Base-by-base conservation (phyloP, 306 rosid genomes). In the Quercus suber region DNA sequence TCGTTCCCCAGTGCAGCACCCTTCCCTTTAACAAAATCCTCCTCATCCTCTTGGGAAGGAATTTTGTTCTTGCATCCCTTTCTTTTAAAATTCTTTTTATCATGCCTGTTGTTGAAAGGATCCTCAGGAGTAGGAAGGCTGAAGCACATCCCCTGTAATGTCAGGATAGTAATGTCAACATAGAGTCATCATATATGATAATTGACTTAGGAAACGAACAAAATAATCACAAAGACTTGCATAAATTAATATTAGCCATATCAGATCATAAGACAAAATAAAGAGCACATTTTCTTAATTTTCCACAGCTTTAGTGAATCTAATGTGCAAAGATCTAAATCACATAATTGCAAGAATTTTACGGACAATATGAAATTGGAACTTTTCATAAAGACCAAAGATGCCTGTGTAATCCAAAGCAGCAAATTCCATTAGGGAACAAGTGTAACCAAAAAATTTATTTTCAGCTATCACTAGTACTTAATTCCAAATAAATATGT, bases 111-210 rank as follows among this genome's bases (percentile, higher is more conserved):
- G 58, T 92, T 92, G 90, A 88, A 95, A 76, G 99, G 99, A 84
- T 95, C 98, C 5, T 90, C 99, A 0, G 37, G 90, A 55, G 90
- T 88, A 73, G 98, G 99, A 71, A 93, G 91, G 80, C 97, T 95
- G 84, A 85, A 92, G 82, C 99, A 95, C 98, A 95, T 93, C 31
- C 98, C 99, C 99, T 95, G 81, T 21, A 81, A 78, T 61, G 56
- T 73, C 45, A 8, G 10, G 11, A 37, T 37, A 37, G 81, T 27
- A 81, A 80, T 61, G 60, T 73, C 71, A 83, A 5, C 53, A 74
- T 20, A 73, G 61, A 67, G 72, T 79, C 64, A 73, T 45, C 69
- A 73, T 45, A 33, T 79, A 33, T 30, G 10, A 53, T 43, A 55
- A 49, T 71, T 52, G 75, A 74, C 53, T 12, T 30, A 6, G 52